phyloP scores from a whole-genome alignment of 495 filamentous ascomycete species.

The Staphylotrichum longicolle region DNA sequence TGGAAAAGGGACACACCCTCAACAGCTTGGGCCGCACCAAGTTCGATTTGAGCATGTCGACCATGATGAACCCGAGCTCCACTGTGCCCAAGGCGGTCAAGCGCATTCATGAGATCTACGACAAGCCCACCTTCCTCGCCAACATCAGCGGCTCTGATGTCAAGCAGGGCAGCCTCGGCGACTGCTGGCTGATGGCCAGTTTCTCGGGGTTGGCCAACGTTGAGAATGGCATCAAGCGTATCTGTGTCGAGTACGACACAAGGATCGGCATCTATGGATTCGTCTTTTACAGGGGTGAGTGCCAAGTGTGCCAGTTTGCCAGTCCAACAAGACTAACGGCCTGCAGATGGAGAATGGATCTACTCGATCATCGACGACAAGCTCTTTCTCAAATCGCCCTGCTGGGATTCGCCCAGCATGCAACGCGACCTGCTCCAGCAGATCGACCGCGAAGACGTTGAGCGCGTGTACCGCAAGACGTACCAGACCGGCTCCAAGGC shows the following conservation, averaged over 20 bases:
- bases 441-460: slow-evolving; percentile 62
- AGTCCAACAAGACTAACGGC: background rate
- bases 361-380: slow-evolving; percentile 83
- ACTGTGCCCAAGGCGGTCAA: slow-evolving; percentile 63
- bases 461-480: slow-evolving; percentile 74
- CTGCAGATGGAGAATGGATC: slow-evolving; percentile 82
- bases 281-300: slow-evolving; percentile 71
- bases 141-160: slow-evolving; percentile 76
- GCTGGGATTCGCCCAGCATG: slow-evolving; percentile 66
- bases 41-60: slow-evolving; percentile 42
- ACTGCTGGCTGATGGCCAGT: slow-evolving; percentile 94
- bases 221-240: slow-evolving; percentile 67
- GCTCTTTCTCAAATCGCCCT: slow-evolving; percentile 76
- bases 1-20: slow-evolving; percentile 46
- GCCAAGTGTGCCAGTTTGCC: too few species aligned
- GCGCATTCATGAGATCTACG: slow-evolving; percentile 80
- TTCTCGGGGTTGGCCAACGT: slow-evolving; percentile 80
- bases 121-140: slow-evolving; percentile 78
- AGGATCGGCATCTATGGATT: slow-evolving; percentile 90
- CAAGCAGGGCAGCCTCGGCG: slow-evolving; percentile 75
- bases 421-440: slow-evolving; percentile 52
- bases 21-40: slow-evolving; percentile 46
- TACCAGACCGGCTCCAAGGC: slow-evolving; percentile 80
- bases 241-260: slow-evolving; percentile 77
- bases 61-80: slow-evolving; percentile 39